Evolutionary conservation across 1,284 basidiomycete genomes (phyloP), one percentile per base, ranked within the genome.

Genomic region (Fomitopsis palustris): DNA sequence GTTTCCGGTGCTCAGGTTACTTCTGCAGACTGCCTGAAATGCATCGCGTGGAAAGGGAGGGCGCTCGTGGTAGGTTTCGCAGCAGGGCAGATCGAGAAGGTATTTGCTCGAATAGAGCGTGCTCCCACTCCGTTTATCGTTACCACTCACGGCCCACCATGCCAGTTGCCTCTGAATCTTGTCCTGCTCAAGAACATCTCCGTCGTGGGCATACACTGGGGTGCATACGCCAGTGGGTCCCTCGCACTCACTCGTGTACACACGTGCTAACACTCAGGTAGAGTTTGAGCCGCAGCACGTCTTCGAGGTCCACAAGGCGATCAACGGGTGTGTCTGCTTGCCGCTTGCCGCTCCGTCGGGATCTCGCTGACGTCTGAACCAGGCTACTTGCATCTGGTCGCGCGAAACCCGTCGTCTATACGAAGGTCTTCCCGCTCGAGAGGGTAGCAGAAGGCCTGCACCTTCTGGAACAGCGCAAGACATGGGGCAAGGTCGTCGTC

Each of bases 31-130:
- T 86, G 83, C 31, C 71, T 97, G 61, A 96, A 96, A 73, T 96
- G 93, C 71, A 93, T 96, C 59, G 92, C 91, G 1, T 98, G 95
- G 89, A 96, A 96, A 73, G 94, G 95, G 1, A 84, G 96, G 14
- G 87, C 93, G 3, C 70, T 98, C 21, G 92, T 98, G 27, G 89
- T 99, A 56, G 96, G 96, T 17, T 96, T 97, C 74, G 94, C 92
- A 7, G 89, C 85, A 10, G 93, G 95, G 10, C 74, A 77, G 8
- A 97, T 98, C 62, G 96, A 98, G 72, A 95, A 95, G 76, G 92
- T 93, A 95, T 76, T 91, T 93, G 54, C 23, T 74, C 59, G 9
- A n/a, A n/a, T 4, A 38, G 8, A 19, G n/a, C n/a, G n/a, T 25
- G 7, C 14, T 17, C 37, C 42, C 10, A 33, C 29, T n/a, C 17